Conservation (phyloP, 176 grass and related monocot species). For the Zea mays region Zm-B73-REFERENCE-NAM-5.0 NC_050105.1:92623501-92624000, state of each 20-base stretch:
- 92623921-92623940: too few relatives aligned
- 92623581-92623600: slow-evolving; percentile 97
- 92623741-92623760: background rate
- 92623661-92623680: slow-evolving; percentile 3
- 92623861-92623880: background rate
- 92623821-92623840: background rate
- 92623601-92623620: slow-evolving; percentile 89
- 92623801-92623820: slow-evolving; percentile 6
- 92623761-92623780: background rate
- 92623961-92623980: slow-evolving; percentile 6
- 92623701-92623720: slow-evolving; percentile 12
- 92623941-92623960: background rate
- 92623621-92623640: slow-evolving; percentile 57
- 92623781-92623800: background rate
- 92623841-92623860: background rate
- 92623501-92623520: slow-evolving; percentile 94
- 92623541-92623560: slow-evolving; percentile 99
- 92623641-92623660: background rate
- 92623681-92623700: background rate
- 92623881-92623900: background rate
- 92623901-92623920: background rate
- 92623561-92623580: slow-evolving; percentile 96
- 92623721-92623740: background rate
- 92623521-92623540: slow-evolving; percentile 87
- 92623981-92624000: background rate